Conservation (phyloP, 306 rosid species). For the Inga leiocalycina region DNA sequence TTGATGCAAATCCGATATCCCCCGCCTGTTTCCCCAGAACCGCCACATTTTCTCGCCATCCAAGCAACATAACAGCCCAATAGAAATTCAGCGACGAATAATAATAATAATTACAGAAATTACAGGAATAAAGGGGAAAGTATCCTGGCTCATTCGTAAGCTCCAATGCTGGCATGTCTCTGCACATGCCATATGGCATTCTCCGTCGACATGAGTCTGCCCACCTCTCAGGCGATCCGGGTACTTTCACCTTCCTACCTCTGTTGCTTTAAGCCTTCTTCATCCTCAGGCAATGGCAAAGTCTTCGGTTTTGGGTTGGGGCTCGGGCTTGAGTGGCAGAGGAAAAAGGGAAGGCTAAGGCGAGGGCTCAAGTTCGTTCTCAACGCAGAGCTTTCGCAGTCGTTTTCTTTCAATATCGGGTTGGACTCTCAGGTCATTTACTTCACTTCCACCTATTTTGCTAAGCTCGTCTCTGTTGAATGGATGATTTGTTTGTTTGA, state of each 20-base stretch:
- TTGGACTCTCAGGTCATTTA: slow-evolving; percentile 69
- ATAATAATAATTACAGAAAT: not conserved
- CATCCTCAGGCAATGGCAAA: slow-evolving; percentile 34
- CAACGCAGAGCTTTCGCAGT: slow-evolving; percentile 68
- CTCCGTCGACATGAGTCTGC: slow-evolving; percentile 54
- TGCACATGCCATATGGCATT: slow-evolving; percentile 61
- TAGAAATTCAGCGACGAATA: not conserved
- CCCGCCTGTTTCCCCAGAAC: slow-evolving; percentile 25
- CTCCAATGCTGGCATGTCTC: slow-evolving; percentile 57
- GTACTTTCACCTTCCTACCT: slow-evolving; percentile 29
- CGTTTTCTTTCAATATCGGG: slow-evolving; percentile 49
- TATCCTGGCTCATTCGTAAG: not conserved
- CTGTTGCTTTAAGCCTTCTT: slow-evolving; percentile 33
- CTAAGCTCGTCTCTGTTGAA: not conserved
- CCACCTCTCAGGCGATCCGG: slow-evolving; percentile 19
- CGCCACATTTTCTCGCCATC: slow-evolving; percentile 41
- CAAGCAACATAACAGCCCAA: slow-evolving; percentile 4
- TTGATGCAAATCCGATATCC: slow-evolving; percentile 2
- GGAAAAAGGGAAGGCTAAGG: slow-evolving; percentile 37
- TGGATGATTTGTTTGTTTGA: not conserved
- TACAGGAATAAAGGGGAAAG: not conserved
- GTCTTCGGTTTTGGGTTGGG: slow-evolving; percentile 35
- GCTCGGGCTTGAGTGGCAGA: slow-evolving; percentile 41
- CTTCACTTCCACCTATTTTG: slow-evolving; percentile 17
- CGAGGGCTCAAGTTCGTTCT: slow-evolving; percentile 50